Base-by-base conservation (phyloP, 2,329 filamentous ascomycete genomes). In the Parascedosporium putredinis region DNA sequence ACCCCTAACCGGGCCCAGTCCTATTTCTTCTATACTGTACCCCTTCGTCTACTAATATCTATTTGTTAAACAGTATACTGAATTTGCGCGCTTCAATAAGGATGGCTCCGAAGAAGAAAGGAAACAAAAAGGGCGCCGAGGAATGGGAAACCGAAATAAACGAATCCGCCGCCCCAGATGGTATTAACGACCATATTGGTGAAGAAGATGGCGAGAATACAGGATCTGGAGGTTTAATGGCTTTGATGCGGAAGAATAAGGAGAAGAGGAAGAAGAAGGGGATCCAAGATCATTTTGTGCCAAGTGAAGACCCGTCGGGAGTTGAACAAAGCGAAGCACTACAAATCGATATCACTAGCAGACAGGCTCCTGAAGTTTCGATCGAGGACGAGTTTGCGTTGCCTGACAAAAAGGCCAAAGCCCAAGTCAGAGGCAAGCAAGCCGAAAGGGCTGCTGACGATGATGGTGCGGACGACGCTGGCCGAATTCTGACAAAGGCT, bases 61-160 rank as follows among this genome's bases (percentile, higher is more conserved):
- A 23, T 18, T 42, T 10, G 4, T 42, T 20, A 8, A n/a, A n/a
- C n/a, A n/a, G n/a, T n/a, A n/a, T n/a, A n/a, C n/a, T n/a, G n/a
- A 20, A 16, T 8, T 10, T 10, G 23, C 38, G 8, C n/a, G n/a
- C 20, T 20, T 20, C 16, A n/a, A n/a, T 12, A 20, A 74, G 67
- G 54, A 97, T 96, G 91, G 73, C 90, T 62, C 90, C 90, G 55
- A 96, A 96, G 75, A 94, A 93, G 78, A 96, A 95, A 79, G 74
- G 72, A 59, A 85, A 84, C 65, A 94, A 91, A 76, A 83, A 81
- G 66, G 80, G 75, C 63, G 80, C 86, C 64, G 88, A 95, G 62
- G 88, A 96, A 75, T 96, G 91, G 91, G 93, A 97, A 68, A 83
- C 86, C 50, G 89, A 95, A 55, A 75, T 96, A 50, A 90, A 89